A percentile compares a stretch with the other conserved stretches of the same genome.
Conservation (phyloP, 1,284 basidiomycete species). For the Cutaneotrichosporon dermatis region DNA sequence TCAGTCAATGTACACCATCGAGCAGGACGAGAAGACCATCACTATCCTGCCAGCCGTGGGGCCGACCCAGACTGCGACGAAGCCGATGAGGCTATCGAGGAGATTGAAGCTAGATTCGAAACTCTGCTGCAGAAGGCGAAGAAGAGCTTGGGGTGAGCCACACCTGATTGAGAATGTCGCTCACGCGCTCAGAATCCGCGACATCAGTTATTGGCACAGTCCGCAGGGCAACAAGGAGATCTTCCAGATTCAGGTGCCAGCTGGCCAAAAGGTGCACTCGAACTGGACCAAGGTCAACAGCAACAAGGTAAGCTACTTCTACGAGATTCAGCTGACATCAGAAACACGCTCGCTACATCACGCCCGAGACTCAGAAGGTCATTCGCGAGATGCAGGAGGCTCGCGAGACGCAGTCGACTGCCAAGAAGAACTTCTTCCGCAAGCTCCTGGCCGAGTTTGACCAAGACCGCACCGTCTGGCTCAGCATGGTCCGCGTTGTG, state of each 20-base stretch:
- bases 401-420: slow-evolving; percentile 72
- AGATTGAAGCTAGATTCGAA: slow-evolving; percentile 67
- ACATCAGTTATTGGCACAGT: slow-evolving; percentile 75
- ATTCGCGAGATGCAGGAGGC: slow-evolving; percentile 85
- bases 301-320: slow-evolving; percentile 62
- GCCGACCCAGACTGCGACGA: slow-evolving; percentile 78
- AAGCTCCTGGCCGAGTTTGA: slow-evolving; percentile 83
- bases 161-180: neutral
- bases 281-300: slow-evolving; percentile 78
- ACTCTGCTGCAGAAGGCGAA: slow-evolving; percentile 60
- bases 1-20: slow-evolving; percentile 63
- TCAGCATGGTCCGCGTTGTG: slow-evolving; percentile 65
- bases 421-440: slow-evolving; percentile 74
- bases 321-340: slow-evolving; percentile 49
- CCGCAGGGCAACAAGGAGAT: slow-evolving; percentile 83
- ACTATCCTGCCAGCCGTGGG: slow-evolving; percentile 65
- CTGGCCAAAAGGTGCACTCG: slow-evolving; percentile 63
- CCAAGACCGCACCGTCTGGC: slow-evolving; percentile 71
- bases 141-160: slow-evolving; percentile 46
- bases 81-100: slow-evolving; percentile 63
- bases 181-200: slow-evolving; percentile 50
- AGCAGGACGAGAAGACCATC: slow-evolving; percentile 55
- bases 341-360: slow-evolving; percentile 65
- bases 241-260: slow-evolving; percentile 71
- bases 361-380: slow-evolving; percentile 64